phyloP scores from a whole-genome alignment of 768 basidiomycete species.

The Termitomyces sp. region DNA sequence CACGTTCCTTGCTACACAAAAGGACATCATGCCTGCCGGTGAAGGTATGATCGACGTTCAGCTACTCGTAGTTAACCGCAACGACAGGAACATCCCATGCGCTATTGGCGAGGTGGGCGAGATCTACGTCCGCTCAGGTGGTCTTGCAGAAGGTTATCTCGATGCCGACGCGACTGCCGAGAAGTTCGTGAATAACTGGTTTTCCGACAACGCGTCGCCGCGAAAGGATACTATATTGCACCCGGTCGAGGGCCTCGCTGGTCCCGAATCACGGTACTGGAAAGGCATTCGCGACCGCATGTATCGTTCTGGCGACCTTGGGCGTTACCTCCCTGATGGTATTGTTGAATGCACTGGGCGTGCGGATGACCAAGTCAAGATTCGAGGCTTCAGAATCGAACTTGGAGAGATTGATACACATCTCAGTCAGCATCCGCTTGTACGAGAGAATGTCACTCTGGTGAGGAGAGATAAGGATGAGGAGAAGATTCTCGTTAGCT shows the following conservation, averaged over 20 bases:
- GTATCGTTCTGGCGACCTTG: conserved; percentile 97
- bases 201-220: conserved; percentile 42
- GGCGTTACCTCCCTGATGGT: conserved; percentile 89
- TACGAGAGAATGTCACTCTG: conserved; percentile 97
- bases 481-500: conserved; percentile 97
- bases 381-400: conserved; percentile 98
- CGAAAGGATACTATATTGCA: conserved; percentile 73
- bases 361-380: conserved; percentile 98
- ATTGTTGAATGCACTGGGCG: conserved; percentile 95
- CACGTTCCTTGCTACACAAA: conserved; percentile 90
- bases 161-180: conserved; percentile 78
- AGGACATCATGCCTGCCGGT: conserved; percentile 98
- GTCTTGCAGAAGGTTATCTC: conserved; percentile 92
- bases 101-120: conserved; percentile 97
- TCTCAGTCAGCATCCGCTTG: conserved; percentile 86
- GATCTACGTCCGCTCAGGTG: conserved; percentile 96
- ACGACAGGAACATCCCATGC: conserved; percentile 80
- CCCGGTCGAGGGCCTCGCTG: conserved; percentile 51
- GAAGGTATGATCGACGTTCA: conserved; percentile 98
- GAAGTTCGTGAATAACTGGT: conserved; percentile 97
- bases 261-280: conserved; percentile 81
- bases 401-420: conserved; percentile 97
- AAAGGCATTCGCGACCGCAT: conserved; percentile 94
- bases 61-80: conserved; percentile 90
- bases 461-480: conserved; percentile 98